Percentiles rank a stretch among this genome's conserved stretches.
These are phyloP conservation scores for Botryotinia globosa DNA, from an alignment of 2,329 filamentous ascomycete genomes.

Conservation along the genomic window DNA sequence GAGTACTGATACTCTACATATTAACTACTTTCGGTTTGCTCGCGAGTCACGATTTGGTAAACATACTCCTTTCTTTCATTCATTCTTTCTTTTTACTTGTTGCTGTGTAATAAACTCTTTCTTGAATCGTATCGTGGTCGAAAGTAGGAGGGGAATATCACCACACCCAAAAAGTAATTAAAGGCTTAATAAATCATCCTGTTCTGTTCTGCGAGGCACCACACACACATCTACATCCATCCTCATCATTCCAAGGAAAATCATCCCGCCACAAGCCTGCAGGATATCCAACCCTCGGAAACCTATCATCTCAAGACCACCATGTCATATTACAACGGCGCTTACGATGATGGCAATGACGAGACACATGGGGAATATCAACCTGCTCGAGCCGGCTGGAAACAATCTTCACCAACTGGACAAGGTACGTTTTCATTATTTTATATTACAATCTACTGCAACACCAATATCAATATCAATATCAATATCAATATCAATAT, in stretches of 20 bases:
- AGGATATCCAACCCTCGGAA: neutral
- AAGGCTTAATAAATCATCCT: neutral
- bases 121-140: neutral
- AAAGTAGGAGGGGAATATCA: neutral
- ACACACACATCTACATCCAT: neutral
- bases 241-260: neutral
- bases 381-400: constrained; percentile 17
- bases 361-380: constrained; percentile 15
- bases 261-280: neutral
- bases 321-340: constrained; percentile 8
- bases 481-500: neutral
- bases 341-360: constrained; percentile 3
- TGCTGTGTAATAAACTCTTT: neutral
- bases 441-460: neutral
- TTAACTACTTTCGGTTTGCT: neutral
- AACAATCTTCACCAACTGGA: neutral
- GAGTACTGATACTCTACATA: neutral
- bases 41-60: neutral
- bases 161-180: neutral
- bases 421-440: constrained; percentile 3
- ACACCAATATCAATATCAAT: neutral
- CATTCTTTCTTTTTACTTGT: neutral
- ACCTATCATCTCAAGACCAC: neutral
- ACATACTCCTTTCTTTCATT: neutral
- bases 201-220: neutral